phyloP scores from a whole-genome alignment of 169 alveolate species.

The Miamiensis avidus region DNA sequence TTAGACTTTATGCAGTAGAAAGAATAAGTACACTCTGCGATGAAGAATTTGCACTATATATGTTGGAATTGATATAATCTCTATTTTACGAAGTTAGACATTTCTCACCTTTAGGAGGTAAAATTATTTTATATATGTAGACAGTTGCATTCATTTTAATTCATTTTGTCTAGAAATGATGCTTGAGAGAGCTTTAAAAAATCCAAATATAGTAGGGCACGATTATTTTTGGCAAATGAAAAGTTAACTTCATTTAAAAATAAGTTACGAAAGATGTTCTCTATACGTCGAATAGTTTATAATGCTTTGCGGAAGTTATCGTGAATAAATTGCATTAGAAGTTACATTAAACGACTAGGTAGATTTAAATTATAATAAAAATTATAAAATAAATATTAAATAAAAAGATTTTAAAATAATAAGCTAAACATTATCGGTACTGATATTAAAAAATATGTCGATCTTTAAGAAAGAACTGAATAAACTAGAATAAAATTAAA shows the following conservation, averaged over 20 bases:
- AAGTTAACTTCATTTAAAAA: slow-evolving; percentile 64
- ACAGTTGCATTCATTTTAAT: no score
- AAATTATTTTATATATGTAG: no score
- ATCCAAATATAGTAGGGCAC: slow-evolving; percentile 85
- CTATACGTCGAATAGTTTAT: slow-evolving; percentile 74
- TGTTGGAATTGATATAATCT: slow-evolving; percentile 65
- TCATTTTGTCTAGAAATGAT: slow-evolving; percentile 73
- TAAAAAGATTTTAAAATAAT: not conserved
- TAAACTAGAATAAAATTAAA: no score
- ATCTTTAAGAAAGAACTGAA: not conserved
- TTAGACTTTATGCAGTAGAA: slow-evolving; percentile 70
- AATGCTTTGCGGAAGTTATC: slow-evolving; percentile 73
- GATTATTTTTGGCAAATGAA: slow-evolving; percentile 81
- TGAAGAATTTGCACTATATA: slow-evolving; percentile 69
- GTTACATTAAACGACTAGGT: slow-evolving; percentile 27
- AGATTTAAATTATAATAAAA: not conserved
- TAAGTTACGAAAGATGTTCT: slow-evolving; percentile 73
- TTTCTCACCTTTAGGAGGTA: slow-evolving; percentile 56
- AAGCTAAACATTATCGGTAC: not conserved
- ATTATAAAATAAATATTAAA: not conserved
- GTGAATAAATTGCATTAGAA: slow-evolving; percentile 55
- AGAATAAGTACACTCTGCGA: slow-evolving; percentile 65
- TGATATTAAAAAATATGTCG: not conserved
- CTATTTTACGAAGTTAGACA: slow-evolving; percentile 61
- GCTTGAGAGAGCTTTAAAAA: slow-evolving; percentile 72